Percentiles rank a stretch among this genome's conserved stretches.
Conservation (phyloP, 2,329 filamentous ascomycete species). For the Trichoderma semiorbis region DNA sequence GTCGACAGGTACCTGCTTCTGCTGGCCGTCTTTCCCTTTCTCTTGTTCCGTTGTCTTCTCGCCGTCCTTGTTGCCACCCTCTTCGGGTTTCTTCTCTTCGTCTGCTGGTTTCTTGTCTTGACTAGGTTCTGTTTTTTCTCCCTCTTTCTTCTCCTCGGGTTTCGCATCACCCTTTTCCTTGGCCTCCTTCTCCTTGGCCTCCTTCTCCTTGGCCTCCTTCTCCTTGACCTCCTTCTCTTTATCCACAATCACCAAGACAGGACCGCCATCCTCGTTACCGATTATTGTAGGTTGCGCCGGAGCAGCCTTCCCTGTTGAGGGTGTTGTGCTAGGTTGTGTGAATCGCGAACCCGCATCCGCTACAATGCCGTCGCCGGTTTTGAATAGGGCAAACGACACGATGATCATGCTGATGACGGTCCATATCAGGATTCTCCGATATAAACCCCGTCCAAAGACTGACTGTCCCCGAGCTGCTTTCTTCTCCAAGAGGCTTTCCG, state of each 20-base stretch:
- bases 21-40: background rate
- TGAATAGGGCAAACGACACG: conserved; percentile 40
- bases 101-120: conserved; percentile 2
- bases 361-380: conserved; percentile 25
- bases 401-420: conserved; percentile 40
- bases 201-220: background rate
- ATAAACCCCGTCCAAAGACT: conserved; percentile 50
- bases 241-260: conserved; percentile 14
- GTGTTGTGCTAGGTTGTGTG: background rate
- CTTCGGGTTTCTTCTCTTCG: background rate
- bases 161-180: background rate
- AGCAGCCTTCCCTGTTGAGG: background rate
- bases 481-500: conserved; percentile 32
- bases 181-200: background rate
- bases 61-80: background rate
- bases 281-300: conserved; percentile 12
- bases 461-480: conserved; percentile 41
- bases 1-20: background rate
- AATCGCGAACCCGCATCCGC: conserved; percentile 9
- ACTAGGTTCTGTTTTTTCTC: background rate
- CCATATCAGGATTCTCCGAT: conserved; percentile 52
- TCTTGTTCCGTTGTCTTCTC: conserved; percentile 13
- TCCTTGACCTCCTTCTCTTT: conserved; percentile 1
- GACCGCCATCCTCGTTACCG: conserved; percentile 6
- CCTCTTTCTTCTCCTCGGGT: background rate